Percentiles rank a stretch among this genome's conserved stretches.
Evolutionary conservation across 177 flowering plant species (phyloP).

Genomic region (Tripterygium wilfordii): DNA sequence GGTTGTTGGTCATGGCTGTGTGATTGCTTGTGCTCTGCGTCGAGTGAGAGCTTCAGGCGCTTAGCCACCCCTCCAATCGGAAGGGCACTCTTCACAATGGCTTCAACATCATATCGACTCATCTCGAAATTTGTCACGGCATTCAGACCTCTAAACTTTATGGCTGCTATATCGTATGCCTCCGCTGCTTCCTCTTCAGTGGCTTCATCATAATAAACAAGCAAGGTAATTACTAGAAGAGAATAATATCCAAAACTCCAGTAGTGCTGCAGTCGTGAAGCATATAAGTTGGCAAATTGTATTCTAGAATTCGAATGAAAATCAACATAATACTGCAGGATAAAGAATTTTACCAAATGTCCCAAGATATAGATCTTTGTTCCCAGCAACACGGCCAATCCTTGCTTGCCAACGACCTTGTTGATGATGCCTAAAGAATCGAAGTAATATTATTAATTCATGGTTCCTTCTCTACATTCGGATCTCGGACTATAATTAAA

Average conservation of each 20-base stretch:
- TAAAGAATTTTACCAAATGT: slow-evolving; percentile 56
- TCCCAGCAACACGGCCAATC: slow-evolving; percentile 93
- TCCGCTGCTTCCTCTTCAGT: slow-evolving; percentile 98
- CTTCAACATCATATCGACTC: slow-evolving; percentile 76
- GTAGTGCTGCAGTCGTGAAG: no score
- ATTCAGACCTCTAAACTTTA: slow-evolving; percentile 79
- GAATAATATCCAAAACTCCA: no score
- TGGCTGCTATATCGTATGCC: slow-evolving; percentile 94
- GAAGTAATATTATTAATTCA: background rate
- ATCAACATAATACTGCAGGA: no score
- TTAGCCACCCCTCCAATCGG: slow-evolving; percentile 81
- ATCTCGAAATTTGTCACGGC: slow-evolving; percentile 96
- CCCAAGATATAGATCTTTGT: slow-evolving; percentile 86
- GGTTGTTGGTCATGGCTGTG: slow-evolving; percentile 18
- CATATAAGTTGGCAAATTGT: no score
- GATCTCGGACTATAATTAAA: no score
- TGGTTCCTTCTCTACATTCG: no score
- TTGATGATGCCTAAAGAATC: slow-evolving; percentile 74
- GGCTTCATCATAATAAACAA: slow-evolving; percentile 40
- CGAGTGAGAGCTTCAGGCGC: slow-evolving; percentile 64
- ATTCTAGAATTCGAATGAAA: no score
- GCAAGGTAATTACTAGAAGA: no score
- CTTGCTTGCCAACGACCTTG: slow-evolving; percentile 98
- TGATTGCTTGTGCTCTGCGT: slow-evolving; percentile 35
- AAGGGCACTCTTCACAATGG: slow-evolving; percentile 66